Evolutionary conservation across 2,329 filamentous ascomycete genomes (phyloP).

Genomic region (Pseudogymnoascus sp.): DNA sequence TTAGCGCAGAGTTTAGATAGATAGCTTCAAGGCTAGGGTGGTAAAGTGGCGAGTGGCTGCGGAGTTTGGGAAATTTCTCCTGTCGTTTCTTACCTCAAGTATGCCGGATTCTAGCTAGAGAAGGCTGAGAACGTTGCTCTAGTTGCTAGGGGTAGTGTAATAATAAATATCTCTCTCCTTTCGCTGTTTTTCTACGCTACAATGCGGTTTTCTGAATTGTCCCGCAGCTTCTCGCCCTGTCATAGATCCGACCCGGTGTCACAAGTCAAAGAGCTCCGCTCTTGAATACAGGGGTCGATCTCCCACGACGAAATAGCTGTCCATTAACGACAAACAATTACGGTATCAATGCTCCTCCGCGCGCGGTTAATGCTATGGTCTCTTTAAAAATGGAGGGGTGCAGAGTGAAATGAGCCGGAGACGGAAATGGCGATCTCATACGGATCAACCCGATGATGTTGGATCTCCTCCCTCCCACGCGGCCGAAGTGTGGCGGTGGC

Average conservation of each 20-base stretch:
- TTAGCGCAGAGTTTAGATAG: constrained; percentile 15
- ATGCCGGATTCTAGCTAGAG: constrained; percentile 13
- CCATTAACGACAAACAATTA: no score
- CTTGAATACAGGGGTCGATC: no score
- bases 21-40: not conserved
- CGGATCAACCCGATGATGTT: not conserved
- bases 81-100: constrained; percentile 28
- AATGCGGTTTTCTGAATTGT: no score
- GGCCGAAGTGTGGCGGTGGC: not conserved
- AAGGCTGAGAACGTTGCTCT: constrained; percentile 28
- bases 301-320: no score
- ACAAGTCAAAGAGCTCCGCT: no score
- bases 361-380: no score
- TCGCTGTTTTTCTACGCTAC: no score
- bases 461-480: not conserved
- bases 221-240: no score
- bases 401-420: not conserved
- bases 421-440: not conserved
- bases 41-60: not conserved
- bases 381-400: no score
- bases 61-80: constrained; percentile 16
- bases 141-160: constrained; percentile 36
- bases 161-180: no score
- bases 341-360: no score
- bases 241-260: no score